Evolutionary conservation across 2,329 filamentous ascomycete genomes (phyloP).

Genomic region (Colletotrichum chlorophyti): DNA sequence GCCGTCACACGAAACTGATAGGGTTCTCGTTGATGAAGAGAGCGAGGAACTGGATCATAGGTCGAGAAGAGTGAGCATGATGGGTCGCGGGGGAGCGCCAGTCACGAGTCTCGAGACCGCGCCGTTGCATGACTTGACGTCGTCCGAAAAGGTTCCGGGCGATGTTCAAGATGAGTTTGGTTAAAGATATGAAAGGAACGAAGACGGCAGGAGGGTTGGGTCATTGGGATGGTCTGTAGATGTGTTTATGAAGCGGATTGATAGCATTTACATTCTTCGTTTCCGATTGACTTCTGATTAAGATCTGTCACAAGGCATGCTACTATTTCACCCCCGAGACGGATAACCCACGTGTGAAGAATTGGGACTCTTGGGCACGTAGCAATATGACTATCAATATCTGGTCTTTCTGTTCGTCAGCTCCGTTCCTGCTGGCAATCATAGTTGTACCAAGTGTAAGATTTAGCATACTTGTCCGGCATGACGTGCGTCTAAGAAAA

Average conservation of each 20-base stretch:
- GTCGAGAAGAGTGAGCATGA: constrained; percentile 62
- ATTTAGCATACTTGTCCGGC: too few species aligned
- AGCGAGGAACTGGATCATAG: constrained; percentile 63
- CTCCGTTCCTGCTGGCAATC: too few species aligned
- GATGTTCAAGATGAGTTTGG: constrained; percentile 30
- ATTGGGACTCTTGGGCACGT: too few species aligned
- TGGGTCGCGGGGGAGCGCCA: constrained; percentile 49
- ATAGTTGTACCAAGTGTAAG: too few species aligned
- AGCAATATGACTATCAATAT: too few species aligned
- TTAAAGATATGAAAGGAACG: constrained; percentile 10
- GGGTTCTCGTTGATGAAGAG: constrained; percentile 54
- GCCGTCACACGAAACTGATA: constrained; percentile 41
- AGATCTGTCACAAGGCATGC: too few species aligned
- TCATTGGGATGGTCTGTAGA: constrained; percentile 1
- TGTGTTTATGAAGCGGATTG: constrained; percentile 18
- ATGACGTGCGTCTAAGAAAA: too few species aligned
- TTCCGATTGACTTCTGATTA: too few species aligned
- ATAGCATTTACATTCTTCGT: constrained; percentile 17
- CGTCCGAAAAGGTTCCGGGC: constrained; percentile 15
- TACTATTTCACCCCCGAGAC: too few species aligned
- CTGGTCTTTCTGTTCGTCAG: too few species aligned
- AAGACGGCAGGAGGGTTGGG: background rate
- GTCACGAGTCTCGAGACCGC: constrained; percentile 56
- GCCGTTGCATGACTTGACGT: constrained; percentile 43
- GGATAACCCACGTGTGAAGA: too few species aligned